These are phyloP conservation scores for Salix purpurea DNA, from an alignment of 345 rosid species.

Conservation along the genomic window DNA sequence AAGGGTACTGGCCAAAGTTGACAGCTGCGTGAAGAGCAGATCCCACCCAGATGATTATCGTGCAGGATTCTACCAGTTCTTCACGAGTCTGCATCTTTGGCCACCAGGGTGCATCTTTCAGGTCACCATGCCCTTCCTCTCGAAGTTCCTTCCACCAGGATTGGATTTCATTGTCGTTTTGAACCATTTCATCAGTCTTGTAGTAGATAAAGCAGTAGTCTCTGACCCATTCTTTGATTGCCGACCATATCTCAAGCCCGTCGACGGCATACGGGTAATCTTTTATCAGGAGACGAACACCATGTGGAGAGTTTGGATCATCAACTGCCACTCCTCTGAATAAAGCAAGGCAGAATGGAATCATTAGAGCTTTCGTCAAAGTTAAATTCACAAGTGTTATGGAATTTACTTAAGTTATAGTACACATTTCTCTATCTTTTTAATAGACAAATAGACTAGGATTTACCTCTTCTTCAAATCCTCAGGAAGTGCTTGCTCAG, in stretches of 20 bases:
- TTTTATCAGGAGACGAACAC: slow-evolving; percentile 28
- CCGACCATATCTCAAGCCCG: slow-evolving; percentile 47
- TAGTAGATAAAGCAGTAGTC: slow-evolving; percentile 41
- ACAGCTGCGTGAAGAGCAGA: slow-evolving; percentile 47
- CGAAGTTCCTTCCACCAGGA: slow-evolving; percentile 45
- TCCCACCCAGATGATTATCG: slow-evolving; percentile 40
- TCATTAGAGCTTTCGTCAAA: too few species aligned
- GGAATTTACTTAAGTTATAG: neutral
- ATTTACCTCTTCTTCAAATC: slow-evolving; percentile 40
- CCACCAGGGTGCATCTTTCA: slow-evolving; percentile 42
- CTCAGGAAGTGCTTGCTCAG: slow-evolving; percentile 39
- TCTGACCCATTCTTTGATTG: slow-evolving; percentile 40
- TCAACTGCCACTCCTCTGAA: slow-evolving; percentile 43
- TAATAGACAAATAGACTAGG: neutral
- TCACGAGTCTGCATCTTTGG: slow-evolving; percentile 33
- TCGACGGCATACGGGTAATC: slow-evolving; percentile 50
- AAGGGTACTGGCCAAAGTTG: slow-evolving; percentile 46
- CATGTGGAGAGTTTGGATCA: slow-evolving; percentile 28
- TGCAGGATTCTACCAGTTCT: slow-evolving; percentile 33
- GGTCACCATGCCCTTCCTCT: slow-evolving; percentile 41
- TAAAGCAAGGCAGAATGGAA: neutral
- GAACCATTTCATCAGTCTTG: slow-evolving; percentile 24
- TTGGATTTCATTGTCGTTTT: slow-evolving; percentile 34
- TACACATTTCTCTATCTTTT: neutral
- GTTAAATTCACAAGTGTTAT: too few species aligned